Evolutionary conservation across 768 basidiomycete genomes (phyloP), one percentile per base, ranked within the genome.

Genomic region (Postia placenta): DNA sequence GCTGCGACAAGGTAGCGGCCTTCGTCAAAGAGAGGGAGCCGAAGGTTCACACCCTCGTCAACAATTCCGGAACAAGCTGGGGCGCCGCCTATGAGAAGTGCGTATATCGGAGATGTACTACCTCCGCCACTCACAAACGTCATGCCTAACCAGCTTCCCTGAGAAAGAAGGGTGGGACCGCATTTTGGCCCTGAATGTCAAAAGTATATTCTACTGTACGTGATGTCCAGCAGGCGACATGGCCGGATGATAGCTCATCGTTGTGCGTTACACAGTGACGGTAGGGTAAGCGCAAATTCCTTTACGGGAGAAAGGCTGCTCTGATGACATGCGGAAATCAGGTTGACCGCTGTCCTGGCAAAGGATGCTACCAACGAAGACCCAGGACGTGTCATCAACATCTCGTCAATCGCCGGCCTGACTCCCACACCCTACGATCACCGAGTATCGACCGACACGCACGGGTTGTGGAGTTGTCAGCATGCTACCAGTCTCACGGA

Each of bases 121-220:
- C 11, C n/a, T n/a, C n/a, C n/a, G n/a, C n/a, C n/a, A n/a, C n/a
- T n/a, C 38, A 14, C 38, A 39, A 39, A 22, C 6, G 11, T 11
- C 17, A 36, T n/a, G 35, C 22, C 30, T 28, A 5, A 22, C 7
- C 46, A 68, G 66, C 55, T 79, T 87, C 53, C 87, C 88, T 0
- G 89, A 92, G 65, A 80, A 80, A 56, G 82, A 81, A 55, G 90
- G 91, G 1, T 92, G 91, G 91, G 89, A 92, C 55, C 82, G 84
- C 28, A 72, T 92, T 33, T 77, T 92, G 62, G 78, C 79, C 19
- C 79, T 92, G 30, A 93, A 93, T 60, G 88, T 93, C 45, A 93
- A 92, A 70, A 81, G 81, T 51, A 72, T 87, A 37, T 92, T 88
- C 58, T 93, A 91, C 67, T 73, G 87, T 89, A 53, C 51, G 83